Percentiles rank a stretch among this genome's conserved stretches.
phyloP scores from a whole-genome alignment of 768 basidiomycete species.

The Boletus rubropictus region DNA sequence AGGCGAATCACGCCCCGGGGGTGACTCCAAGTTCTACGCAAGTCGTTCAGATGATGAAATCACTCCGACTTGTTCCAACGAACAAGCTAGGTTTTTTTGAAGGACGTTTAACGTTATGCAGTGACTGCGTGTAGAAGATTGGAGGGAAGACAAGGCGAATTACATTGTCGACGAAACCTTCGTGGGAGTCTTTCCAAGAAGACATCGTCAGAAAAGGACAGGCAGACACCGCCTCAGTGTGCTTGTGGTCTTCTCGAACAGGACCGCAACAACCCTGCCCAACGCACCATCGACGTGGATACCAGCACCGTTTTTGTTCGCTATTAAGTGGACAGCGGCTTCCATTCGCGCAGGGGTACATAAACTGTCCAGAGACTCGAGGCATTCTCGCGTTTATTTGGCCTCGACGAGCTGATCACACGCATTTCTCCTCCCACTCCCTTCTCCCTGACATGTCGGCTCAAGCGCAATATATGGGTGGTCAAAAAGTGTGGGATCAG shows the following conservation, averaged over 20 bases:
- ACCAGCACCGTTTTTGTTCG: background rate
- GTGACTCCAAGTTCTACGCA: too few species aligned
- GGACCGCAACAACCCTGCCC: background rate
- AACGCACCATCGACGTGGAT: slow-evolving; percentile 1
- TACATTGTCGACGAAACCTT: background rate
- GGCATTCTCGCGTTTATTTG: background rate
- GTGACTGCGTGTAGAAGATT: too few species aligned
- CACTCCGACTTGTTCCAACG: too few species aligned
- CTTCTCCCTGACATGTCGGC: slow-evolving; percentile 20
- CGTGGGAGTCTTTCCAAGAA: background rate
- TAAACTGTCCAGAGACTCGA: slow-evolving; percentile 7
- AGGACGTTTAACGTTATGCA: too few species aligned
- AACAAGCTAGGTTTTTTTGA: too few species aligned
- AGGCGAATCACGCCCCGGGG: too few species aligned
- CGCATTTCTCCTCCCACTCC: background rate
- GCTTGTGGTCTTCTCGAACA: background rate
- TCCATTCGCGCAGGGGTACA: background rate
- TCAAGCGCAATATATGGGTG: slow-evolving; percentile 10
- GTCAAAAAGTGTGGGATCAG: slow-evolving; percentile 18
- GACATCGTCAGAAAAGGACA: background rate
- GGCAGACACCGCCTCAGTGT: background rate
- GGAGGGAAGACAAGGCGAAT: too few species aligned
- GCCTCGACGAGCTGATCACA: slow-evolving; percentile 5
- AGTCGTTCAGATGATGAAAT: too few species aligned
- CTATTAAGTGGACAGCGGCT: background rate